These are phyloP conservation scores for Pseudoturritis turrita DNA, from an alignment of 345 rosid species.

Conservation along the genomic window DNA sequence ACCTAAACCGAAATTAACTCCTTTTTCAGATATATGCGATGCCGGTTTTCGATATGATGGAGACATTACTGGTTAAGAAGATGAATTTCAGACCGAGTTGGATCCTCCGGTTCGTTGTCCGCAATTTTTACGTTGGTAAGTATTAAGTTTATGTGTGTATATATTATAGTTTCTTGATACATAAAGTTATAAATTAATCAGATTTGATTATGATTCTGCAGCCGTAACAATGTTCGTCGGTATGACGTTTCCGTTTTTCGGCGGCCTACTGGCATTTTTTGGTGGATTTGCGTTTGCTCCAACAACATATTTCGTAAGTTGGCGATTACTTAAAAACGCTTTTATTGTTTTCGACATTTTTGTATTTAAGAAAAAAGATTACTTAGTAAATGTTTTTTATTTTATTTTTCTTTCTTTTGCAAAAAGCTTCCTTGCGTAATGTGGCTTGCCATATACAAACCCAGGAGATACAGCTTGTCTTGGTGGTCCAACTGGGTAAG, in stretches of 20 bases:
- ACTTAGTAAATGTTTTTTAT: background rate
- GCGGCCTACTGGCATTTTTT: slow-evolving; percentile 57
- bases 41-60: slow-evolving; percentile 72
- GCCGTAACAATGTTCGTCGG: slow-evolving; percentile 70
- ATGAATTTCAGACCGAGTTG: slow-evolving; percentile 39
- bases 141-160: background rate
- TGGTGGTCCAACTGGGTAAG: slow-evolving; percentile 77
- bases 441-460: slow-evolving; percentile 58
- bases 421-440: slow-evolving; percentile 65
- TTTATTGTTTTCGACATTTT: background rate
- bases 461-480: slow-evolving; percentile 49
- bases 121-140: slow-evolving; percentile 53
- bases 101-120: slow-evolving; percentile 42
- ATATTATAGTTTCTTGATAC: background rate
- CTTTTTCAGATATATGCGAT: slow-evolving; percentile 46
- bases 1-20: background rate
- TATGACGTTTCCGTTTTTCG: slow-evolving; percentile 72
- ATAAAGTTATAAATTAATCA: background rate
- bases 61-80: slow-evolving; percentile 51
- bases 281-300: slow-evolving; percentile 90
- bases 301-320: slow-evolving; percentile 69
- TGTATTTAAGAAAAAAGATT: background rate
- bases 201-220: slow-evolving; percentile 11
- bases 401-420: background rate
- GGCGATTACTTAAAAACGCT: background rate